phyloP scores from a whole-genome alignment of 371 early-diverging fungal species.

The Saksenaea vasiformis region DNA sequence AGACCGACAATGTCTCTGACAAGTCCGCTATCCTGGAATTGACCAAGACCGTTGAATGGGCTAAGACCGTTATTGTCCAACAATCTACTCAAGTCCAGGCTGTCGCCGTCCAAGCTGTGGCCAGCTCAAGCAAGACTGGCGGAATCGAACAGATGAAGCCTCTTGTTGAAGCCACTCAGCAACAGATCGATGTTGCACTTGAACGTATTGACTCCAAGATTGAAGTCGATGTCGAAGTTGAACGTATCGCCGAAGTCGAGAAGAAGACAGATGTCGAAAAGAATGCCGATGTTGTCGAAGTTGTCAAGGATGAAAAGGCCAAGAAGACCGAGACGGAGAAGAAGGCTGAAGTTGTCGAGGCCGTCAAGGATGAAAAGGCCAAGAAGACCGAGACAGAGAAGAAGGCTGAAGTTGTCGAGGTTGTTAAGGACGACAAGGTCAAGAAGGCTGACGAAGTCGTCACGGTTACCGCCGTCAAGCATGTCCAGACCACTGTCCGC shows the following conservation, averaged over 20 bases:
- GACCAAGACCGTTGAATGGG: conserved; percentile 11
- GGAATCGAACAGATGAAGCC: background rate
- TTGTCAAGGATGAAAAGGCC: too few relatives aligned
- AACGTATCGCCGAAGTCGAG: too few relatives aligned
- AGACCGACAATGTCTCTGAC: too few relatives aligned
- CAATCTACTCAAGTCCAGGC: conserved; percentile 11
- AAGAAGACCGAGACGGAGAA: background rate
- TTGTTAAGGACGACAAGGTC: too few relatives aligned
- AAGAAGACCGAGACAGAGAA: too few relatives aligned
- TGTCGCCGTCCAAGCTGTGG: conserved; percentile 10
- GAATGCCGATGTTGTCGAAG: background rate
- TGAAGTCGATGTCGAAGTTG: too few relatives aligned
- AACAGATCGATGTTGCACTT: conserved; percentile 8
- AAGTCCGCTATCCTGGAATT: too few relatives aligned
- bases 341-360: background rate
- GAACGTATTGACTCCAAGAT: background rate
- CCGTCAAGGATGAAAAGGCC: too few relatives aligned
- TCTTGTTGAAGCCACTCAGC: conserved; percentile 6
- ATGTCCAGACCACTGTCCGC: conserved; percentile 28
- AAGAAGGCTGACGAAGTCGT: background rate
- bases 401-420: too few relatives aligned
- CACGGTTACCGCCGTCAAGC: conserved; percentile 3
- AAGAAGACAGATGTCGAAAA: background rate
- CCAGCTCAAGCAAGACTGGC: background rate
- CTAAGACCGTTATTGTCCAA: conserved; percentile 12